Conservation (phyloP, 768 basidiomycete genomes). For the Suillus placidus region DNA sequence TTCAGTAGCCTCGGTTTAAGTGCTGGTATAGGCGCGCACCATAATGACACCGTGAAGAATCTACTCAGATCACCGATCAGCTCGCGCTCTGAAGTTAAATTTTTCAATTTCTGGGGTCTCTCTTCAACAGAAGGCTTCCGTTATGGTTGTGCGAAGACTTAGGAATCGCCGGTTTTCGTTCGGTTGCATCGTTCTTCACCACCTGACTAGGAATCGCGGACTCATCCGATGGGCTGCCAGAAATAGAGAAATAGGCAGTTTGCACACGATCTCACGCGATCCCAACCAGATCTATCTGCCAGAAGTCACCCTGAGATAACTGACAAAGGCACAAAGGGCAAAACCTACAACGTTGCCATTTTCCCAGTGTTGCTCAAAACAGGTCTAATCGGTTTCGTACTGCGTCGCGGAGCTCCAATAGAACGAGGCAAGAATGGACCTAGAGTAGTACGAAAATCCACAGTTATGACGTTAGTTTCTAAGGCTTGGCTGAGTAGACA, state of each 20-base stretch:
- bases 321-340: not conserved
- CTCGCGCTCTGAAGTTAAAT: not conserved
- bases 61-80: not conserved
- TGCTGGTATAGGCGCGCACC: not conserved
- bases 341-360: not conserved
- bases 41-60: too few species aligned
- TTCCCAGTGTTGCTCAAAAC: not conserved
- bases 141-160: constrained; percentile 2
- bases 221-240: not conserved
- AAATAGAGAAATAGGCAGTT: constrained; percentile 6
- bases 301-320: constrained; percentile 1
- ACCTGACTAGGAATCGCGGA: not conserved
- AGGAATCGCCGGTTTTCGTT: not conserved
- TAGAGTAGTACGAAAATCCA: not conserved
- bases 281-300: not conserved
- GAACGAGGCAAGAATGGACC: not conserved
- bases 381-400: constrained; percentile 1
- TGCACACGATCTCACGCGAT: constrained; percentile 3
- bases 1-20: too few species aligned
- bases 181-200: not conserved
- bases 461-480: not conserved
- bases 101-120: constrained; percentile 2
- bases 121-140: constrained; percentile 9
- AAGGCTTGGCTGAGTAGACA: not conserved
- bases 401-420: not conserved